Evolutionary conservation across 139 green algal species (phyloP).

Genomic region (Asterochloris erici): DNA sequence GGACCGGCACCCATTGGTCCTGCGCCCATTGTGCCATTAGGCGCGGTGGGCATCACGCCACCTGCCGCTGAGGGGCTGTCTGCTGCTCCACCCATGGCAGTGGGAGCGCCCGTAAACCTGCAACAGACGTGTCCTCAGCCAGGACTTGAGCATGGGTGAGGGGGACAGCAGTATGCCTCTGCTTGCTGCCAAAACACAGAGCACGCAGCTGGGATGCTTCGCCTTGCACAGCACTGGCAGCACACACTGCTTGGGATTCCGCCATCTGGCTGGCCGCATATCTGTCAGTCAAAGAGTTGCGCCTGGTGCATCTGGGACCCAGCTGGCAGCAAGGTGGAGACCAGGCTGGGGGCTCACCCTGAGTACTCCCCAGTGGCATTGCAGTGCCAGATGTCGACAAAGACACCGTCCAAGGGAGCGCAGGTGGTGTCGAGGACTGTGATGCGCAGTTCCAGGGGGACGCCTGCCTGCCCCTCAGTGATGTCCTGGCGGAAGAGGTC

Average conservation of each 20-base stretch:
- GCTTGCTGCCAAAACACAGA: no score
- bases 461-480: not conserved
- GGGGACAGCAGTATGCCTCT: no score
- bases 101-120: no score
- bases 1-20: no score
- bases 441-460: constrained; percentile 9
- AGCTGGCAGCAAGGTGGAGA: not conserved
- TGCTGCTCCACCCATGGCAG: no score
- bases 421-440: not conserved
- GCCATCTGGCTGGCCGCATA: not conserved
- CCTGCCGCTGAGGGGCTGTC: no score
- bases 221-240: not conserved
- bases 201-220: not conserved
- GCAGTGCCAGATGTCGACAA: constrained; percentile 19
- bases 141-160: no score
- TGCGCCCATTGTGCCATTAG: no score
- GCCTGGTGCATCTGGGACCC: not conserved
- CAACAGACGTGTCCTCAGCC: no score
- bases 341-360: not conserved
- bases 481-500: constrained; percentile 8
- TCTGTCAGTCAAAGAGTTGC: not conserved
- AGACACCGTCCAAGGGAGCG: not conserved
- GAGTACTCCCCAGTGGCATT: constrained; percentile 15
- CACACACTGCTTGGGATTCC: no score
- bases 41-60: no score